Evolutionary conservation across 768 basidiomycete species (phyloP).

Genomic region (Vararia minispora): DNA sequence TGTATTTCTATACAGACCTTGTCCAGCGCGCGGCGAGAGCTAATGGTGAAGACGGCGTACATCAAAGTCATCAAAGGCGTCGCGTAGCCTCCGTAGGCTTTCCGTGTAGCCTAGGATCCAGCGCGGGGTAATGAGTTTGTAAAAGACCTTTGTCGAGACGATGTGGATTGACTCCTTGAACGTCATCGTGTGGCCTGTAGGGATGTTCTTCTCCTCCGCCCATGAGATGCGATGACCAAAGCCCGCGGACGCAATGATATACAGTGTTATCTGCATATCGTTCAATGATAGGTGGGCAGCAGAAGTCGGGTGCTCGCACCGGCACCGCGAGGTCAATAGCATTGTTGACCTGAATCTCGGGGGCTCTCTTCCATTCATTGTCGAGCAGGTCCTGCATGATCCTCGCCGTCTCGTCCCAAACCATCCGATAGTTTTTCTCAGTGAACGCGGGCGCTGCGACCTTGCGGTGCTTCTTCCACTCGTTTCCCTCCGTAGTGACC

Average conservation of each 20-base stretch:
- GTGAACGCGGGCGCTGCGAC: constrained; percentile 57
- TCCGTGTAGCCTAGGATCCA: constrained; percentile 29
- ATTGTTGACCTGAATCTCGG: constrained; percentile 33
- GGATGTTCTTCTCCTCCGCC: constrained; percentile 29
- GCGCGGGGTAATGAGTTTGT: constrained; percentile 28
- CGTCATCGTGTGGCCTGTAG: constrained; percentile 34
- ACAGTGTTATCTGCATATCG: constrained; percentile 35
- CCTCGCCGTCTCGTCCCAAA: constrained; percentile 26
- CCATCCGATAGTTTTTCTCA: constrained; percentile 32
- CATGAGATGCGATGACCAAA: constrained; percentile 43
- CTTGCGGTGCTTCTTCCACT: constrained; percentile 57
- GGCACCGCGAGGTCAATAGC: constrained; percentile 42
- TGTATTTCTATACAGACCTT: constrained; percentile 15
- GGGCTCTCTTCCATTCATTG: constrained; percentile 34
- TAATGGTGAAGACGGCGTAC: constrained; percentile 17
- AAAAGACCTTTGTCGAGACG: constrained; percentile 26
- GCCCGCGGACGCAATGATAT: constrained; percentile 40
- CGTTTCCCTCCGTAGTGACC: constrained; percentile 49
- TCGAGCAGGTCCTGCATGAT: constrained; percentile 23
- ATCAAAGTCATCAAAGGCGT: constrained; percentile 33
- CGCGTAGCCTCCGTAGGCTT: constrained; percentile 19
- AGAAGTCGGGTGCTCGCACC: constrained; percentile 28
- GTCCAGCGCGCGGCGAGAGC: not conserved
- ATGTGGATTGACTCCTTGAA: constrained; percentile 39
- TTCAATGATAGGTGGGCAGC: not conserved